Evolutionary conservation across 2,329 filamentous ascomycete species (phyloP).

Genomic region (Chaetomiaceae sp.): DNA sequence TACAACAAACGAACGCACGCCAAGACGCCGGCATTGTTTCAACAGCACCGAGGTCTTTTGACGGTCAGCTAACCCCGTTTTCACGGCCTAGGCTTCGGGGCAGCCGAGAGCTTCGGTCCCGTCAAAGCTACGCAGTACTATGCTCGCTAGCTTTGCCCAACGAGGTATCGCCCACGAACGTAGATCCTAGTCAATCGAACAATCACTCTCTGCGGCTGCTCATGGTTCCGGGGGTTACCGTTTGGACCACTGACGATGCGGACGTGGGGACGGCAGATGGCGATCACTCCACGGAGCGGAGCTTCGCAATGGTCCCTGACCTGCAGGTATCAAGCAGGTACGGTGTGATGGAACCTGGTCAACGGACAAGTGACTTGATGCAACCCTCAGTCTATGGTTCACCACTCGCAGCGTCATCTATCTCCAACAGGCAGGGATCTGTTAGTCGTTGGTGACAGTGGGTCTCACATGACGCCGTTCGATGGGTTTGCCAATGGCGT

Average conservation of each 20-base stretch:
- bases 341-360: conserved; percentile 24
- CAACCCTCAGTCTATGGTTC: conserved; percentile 20
- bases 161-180: not conserved
- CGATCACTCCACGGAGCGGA: conserved; percentile 15
- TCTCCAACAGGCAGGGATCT: conserved; percentile 21
- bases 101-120: not conserved
- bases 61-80: not conserved
- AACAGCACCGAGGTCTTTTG: conserved; percentile 15
- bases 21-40: conserved; percentile 26
- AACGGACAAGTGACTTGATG: conserved; percentile 16
- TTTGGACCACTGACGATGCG: not conserved
- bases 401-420: conserved; percentile 22
- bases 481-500: conserved; percentile 14
- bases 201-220: conserved; percentile 4
- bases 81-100: not conserved
- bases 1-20: conserved; percentile 20
- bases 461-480: conserved; percentile 17
- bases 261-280: conserved; percentile 14
- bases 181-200: conserved; percentile 2
- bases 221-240: not conserved
- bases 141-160: too few species aligned
- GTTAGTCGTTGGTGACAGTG: conserved; percentile 4
- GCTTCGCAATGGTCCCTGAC: conserved; percentile 13
- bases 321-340: conserved; percentile 27
- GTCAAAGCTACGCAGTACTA: not conserved